Percentiles rank a stretch among this genome's conserved stretches.
Conservation (phyloP, 768 basidiomycete genomes). For the Lentinula aciculospora region DNA sequence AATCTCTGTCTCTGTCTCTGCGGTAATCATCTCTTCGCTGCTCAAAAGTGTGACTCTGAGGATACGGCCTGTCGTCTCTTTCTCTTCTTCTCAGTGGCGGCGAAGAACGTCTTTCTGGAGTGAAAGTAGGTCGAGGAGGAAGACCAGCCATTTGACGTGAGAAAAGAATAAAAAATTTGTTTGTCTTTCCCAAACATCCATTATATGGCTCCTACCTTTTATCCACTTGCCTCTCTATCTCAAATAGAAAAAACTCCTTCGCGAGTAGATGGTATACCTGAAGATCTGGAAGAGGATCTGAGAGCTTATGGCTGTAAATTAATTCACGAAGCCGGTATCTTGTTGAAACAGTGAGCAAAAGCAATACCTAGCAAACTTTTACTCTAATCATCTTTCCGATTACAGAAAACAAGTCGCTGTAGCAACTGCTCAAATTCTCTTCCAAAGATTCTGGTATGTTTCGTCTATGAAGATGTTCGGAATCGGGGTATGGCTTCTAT, state of each 20-base stretch:
- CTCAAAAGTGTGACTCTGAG: neutral
- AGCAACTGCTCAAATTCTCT: slow-evolving; percentile 92
- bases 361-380: neutral
- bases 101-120: neutral
- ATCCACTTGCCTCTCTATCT: slow-evolving; percentile 77
- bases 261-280: slow-evolving; percentile 72
- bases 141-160: slow-evolving; percentile 2
- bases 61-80: neutral
- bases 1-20: slow-evolving; percentile 2
- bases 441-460: slow-evolving; percentile 96
- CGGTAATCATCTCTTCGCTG: neutral
- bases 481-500: slow-evolving; percentile 62
- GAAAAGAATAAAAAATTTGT: neutral
- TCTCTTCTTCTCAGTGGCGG: neutral
- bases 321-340: slow-evolving; percentile 90
- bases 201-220: slow-evolving; percentile 49
- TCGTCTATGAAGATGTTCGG: slow-evolving; percentile 94
- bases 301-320: slow-evolving; percentile 89
- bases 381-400: slow-evolving; percentile 9
- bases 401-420: slow-evolving; percentile 92
- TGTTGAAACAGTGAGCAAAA: slow-evolving; percentile 75
- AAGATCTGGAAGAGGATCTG: slow-evolving; percentile 81
- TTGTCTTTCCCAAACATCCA: neutral
- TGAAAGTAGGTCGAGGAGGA: slow-evolving; percentile 1
- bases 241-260: slow-evolving; percentile 84